These are phyloP conservation scores for Colletotrichum liriopes DNA, from an alignment of 2,329 filamentous ascomycete species.

Conservation along the genomic window DNA sequence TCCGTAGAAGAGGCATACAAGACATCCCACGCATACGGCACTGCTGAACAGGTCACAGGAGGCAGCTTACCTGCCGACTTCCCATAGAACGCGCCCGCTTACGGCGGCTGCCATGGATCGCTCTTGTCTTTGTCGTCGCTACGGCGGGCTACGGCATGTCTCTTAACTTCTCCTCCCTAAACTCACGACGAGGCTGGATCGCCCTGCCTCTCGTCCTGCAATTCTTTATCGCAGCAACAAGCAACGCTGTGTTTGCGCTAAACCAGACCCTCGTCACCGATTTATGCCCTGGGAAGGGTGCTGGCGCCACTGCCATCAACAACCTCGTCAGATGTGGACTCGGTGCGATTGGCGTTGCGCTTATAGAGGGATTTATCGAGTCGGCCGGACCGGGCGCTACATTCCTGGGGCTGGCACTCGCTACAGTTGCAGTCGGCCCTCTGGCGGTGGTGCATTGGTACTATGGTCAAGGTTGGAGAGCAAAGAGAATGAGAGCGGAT, in stretches of 20 bases:
- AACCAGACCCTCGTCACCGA: conserved; percentile 54
- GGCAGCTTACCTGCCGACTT: conserved; percentile 54
- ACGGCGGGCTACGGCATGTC: conserved; percentile 55
- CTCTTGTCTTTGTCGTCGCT: conserved; percentile 51
- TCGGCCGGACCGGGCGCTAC: conserved; percentile 13
- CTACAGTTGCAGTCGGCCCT: conserved; percentile 22
- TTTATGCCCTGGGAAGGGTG: conserved; percentile 50
- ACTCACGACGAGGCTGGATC: conserved; percentile 45
- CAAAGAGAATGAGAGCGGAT: conserved; percentile 10
- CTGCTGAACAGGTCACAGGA: conserved; percentile 48
- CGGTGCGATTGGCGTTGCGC: conserved; percentile 24
- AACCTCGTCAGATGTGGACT: conserved; percentile 47
- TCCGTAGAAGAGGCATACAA: conserved; percentile 45
- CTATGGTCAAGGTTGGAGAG: conserved; percentile 37
- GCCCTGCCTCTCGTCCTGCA: conserved; percentile 48
- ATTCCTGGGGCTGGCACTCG: conserved; percentile 25
- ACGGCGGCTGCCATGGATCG: conserved; percentile 57
- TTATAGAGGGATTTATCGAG: conserved; percentile 14
- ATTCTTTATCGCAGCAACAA: conserved; percentile 55
- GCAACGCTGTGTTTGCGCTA: conserved; percentile 56
- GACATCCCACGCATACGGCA: conserved; percentile 29
- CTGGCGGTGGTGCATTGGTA: conserved; percentile 34
- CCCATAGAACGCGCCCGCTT: conserved; percentile 59
- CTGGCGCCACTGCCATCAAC: conserved; percentile 53
- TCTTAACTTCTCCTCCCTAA: conserved; percentile 43